Base-by-base conservation (phyloP, 169 alveolate species). In the Cryptosporidium canis region DNA sequence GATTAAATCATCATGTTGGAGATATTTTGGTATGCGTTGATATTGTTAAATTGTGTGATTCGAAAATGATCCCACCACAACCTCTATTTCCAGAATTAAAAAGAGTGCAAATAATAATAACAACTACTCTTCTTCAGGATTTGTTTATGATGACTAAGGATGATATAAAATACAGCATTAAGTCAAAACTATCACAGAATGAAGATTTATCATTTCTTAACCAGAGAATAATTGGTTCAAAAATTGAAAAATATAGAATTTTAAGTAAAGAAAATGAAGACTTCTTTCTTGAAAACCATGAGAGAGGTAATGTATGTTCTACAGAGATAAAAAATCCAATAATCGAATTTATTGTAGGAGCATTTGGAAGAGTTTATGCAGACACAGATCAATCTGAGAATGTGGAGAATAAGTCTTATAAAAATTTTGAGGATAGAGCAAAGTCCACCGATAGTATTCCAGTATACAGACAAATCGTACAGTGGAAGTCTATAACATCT, bases 11-110 rank as follows among this genome's bases (percentile, higher is more conserved):
- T 4, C 71, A 92, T 67, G 94, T 91, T 12, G 94, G 96, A 7
- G 95, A 92, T 67, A 91, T 96, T 33, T 90, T 95, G 18, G 47
- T 96, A 29, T 92, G 92, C 83, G 84, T 94, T 51, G 98, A 96
- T 70, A 85, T 96, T 31, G 94, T 95, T 31, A 90, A 92, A 67
- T 77, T 83, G 61, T 83, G 92, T 48, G 97, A 95, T 44, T 95
- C 97, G 24, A 83, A 84, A 66, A 70, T 84, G 85, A 83, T 93
- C 5, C 96, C 98, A 18, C 93, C 93, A 45, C 94, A 91, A 65
- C 98, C 96, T 41, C 85, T 96, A 95, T 87, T 92, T 58, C 96
- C 97, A n/a, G 92, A 85, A 43, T 92, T 94, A 41, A 92, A 92
- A 55, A 92, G 85, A 85, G 92, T 77, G 8, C 87, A 77, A 11